Conservation (phyloP, 352 stramenopile species). For the Phytophthora idaei region DNA sequence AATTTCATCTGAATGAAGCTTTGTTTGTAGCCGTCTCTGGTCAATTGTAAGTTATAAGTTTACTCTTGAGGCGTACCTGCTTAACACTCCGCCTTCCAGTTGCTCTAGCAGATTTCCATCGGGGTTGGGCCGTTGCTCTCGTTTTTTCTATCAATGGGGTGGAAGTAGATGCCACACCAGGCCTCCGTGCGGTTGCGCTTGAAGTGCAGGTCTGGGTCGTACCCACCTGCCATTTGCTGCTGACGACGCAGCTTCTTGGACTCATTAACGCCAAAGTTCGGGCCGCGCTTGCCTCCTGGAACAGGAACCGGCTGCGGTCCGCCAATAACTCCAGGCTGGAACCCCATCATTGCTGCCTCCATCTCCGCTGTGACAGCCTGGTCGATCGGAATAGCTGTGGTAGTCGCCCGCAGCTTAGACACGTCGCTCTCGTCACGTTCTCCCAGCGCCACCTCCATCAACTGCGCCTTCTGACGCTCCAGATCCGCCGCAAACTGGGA, state of each 20-base stretch:
- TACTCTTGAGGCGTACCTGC: conserved; percentile 11
- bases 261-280: conserved; percentile 80
- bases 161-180: conserved; percentile 81
- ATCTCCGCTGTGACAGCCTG: conserved; percentile 88
- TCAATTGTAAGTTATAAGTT: conserved; percentile 26
- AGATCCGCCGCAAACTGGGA: conserved; percentile 83
- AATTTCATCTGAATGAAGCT: no score
- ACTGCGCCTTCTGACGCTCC: conserved; percentile 78
- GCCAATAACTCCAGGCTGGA: conserved; percentile 75
- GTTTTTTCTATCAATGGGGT: conserved; percentile 44
- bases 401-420: conserved; percentile 71
- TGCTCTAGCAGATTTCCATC: conserved; percentile 62
- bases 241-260: conserved; percentile 80
- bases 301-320: conserved; percentile 80
- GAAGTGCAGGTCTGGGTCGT: conserved; percentile 78
- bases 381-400: conserved; percentile 84
- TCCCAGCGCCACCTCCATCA: conserved; percentile 87
- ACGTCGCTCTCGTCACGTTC: conserved; percentile 85
- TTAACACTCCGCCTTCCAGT: background rate
- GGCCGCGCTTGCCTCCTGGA: conserved; percentile 78
- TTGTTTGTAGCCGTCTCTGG: background rate
- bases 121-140: conserved; percentile 29
- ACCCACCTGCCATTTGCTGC: conserved; percentile 82
- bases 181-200: conserved; percentile 82
- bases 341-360: conserved; percentile 90